Percentiles rank a stretch among this genome's conserved stretches.
Conservation (phyloP, 805 yeast genomes). For the Spathaspora girioi region DNA sequence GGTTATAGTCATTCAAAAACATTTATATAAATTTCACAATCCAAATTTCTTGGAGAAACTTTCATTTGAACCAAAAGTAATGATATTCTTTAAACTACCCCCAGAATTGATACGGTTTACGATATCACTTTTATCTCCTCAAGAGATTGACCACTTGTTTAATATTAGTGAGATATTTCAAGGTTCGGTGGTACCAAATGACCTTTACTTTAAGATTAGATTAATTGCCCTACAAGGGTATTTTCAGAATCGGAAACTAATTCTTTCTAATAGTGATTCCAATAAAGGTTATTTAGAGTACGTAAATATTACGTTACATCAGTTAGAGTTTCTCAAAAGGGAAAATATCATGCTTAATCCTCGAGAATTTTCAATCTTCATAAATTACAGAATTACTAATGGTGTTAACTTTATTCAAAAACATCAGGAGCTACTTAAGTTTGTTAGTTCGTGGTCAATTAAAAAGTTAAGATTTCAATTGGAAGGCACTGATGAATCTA, state of each 20-base stretch:
- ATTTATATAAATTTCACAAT: background rate
- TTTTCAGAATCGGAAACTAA: conserved; percentile 1
- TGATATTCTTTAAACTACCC: conserved; percentile 7
- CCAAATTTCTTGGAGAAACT: too few species aligned
- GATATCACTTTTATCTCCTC: conserved; percentile 4
- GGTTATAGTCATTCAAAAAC: background rate
- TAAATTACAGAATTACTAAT: background rate
- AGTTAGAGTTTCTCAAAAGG: background rate
- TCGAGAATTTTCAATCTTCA: background rate
- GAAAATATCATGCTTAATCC: background rate
- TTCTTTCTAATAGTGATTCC: conserved; percentile 5
- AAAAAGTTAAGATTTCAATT: background rate
- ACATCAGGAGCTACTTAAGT: background rate
- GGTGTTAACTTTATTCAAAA: conserved; percentile 5
- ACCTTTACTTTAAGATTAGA: conserved; percentile 5
- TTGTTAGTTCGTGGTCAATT: background rate
- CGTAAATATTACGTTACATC: background rate
- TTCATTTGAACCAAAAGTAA: background rate
- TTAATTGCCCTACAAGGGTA: conserved; percentile 9
- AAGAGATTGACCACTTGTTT: conserved; percentile 7
- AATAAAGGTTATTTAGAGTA: background rate
- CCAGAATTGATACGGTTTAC: conserved; percentile 7
- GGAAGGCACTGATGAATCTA: background rate
- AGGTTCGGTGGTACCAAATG: background rate
- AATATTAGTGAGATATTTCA: conserved; percentile 4